A percentile compares a stretch with the other conserved stretches of the same genome.
Evolutionary conservation across 371 early-diverging fungal genomes (phyloP).

Genomic region (Mortierella polycephala): DNA sequence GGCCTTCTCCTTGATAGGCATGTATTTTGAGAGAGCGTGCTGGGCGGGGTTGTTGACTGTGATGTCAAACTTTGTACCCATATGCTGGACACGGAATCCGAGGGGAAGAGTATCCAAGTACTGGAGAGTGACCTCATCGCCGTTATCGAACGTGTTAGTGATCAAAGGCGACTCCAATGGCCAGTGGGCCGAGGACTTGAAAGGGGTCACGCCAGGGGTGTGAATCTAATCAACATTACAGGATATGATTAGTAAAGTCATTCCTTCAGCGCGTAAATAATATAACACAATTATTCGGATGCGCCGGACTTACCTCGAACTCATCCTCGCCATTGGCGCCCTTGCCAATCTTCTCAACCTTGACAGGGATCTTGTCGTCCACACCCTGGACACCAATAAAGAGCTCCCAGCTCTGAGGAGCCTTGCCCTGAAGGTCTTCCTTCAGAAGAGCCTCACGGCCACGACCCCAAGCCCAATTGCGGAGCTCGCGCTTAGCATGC

Average conservation of each 20-base stretch:
- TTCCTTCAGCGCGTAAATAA: too few relatives aligned
- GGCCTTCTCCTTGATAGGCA: constrained; percentile 79
- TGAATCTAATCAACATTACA: constrained; percentile 40
- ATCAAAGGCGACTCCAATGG: constrained; percentile 79
- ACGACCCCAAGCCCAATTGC: constrained; percentile 66
- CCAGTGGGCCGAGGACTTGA: constrained; percentile 73
- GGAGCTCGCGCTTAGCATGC: constrained; percentile 75
- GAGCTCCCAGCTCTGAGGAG: constrained; percentile 60
- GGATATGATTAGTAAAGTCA: too few relatives aligned
- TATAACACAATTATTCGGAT: constrained; percentile 6
- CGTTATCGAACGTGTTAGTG: constrained; percentile 60
- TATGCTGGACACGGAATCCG: constrained; percentile 85
- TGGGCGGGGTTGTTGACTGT: constrained; percentile 72
- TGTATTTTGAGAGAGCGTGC: constrained; percentile 71
- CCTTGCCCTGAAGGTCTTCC: constrained; percentile 47
- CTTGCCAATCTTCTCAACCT: constrained; percentile 50
- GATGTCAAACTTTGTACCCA: constrained; percentile 88
- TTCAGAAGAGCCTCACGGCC: constrained; percentile 53
- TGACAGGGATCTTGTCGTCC: constrained; percentile 57
- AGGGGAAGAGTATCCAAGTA: constrained; percentile 79
- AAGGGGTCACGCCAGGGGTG: constrained; percentile 56
- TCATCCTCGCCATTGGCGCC: constrained; percentile 49
- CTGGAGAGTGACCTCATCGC: constrained; percentile 75
- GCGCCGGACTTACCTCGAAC: constrained; percentile 23
- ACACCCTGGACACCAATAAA: constrained; percentile 67